These are phyloP conservation scores for Eimeria tenella DNA, from an alignment of 169 alveolate species.

Conservation along the genomic window DNA sequence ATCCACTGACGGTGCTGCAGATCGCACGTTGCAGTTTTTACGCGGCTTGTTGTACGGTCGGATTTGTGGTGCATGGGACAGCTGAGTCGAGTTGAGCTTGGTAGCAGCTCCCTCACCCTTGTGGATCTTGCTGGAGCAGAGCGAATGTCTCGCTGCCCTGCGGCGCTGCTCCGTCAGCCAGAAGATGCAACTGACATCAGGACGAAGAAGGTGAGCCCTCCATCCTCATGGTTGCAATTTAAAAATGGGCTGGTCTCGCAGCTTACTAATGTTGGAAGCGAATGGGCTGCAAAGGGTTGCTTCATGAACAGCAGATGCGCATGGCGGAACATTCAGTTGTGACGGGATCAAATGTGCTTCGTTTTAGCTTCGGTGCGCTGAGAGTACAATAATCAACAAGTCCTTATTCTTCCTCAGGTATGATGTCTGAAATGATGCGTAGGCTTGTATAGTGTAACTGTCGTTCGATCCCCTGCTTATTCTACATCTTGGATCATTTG, in stretches of 20 bases:
- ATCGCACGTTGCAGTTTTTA: constrained; percentile 61
- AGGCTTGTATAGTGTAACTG: not conserved
- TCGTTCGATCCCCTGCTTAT: too few relatives aligned
- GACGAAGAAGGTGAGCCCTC: constrained; percentile 17
- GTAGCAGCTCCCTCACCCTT: constrained; percentile 62
- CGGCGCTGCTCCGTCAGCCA: constrained; percentile 69
- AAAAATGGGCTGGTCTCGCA: too few relatives aligned
- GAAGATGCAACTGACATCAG: constrained; percentile 69
- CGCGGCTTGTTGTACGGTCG: constrained; percentile 53
- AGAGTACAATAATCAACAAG: constrained; percentile 66
- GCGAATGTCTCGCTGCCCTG: constrained; percentile 71
- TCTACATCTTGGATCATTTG: too few relatives aligned
- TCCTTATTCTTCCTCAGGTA: constrained; percentile 62
- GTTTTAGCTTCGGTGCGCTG: constrained; percentile 67
- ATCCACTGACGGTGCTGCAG: constrained; percentile 19
- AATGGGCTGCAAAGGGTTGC: not conserved
- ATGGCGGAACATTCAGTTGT: not conserved
- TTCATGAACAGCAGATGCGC: not conserved
- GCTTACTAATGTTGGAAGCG: too few relatives aligned
- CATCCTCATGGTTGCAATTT: not conserved
- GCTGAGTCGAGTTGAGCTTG: constrained; percentile 28
- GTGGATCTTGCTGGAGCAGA: constrained; percentile 70
- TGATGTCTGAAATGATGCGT: not conserved
- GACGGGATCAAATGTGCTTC: not conserved
- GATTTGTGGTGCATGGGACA: constrained; percentile 61